A percentile compares a stretch with the other conserved stretches of the same genome.
Conservation (phyloP, 73 alveolate species). For the Paramecium caudatum region DNA sequence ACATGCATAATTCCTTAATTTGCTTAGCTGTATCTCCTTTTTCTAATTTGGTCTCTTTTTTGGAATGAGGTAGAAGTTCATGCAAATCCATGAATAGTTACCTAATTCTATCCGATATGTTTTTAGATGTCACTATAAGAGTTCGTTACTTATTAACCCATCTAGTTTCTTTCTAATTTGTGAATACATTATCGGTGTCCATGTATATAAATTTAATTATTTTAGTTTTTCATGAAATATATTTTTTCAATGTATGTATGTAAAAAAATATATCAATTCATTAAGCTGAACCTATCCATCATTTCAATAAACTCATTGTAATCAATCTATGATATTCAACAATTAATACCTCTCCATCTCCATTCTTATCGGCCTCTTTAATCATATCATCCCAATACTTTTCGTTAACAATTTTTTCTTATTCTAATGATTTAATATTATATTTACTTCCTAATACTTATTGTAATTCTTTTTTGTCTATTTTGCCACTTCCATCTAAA, state of each 20-base stretch:
- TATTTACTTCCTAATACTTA: slow-evolving; percentile 56
- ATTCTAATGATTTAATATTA: background rate
- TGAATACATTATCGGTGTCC: slow-evolving; percentile 74
- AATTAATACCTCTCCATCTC: slow-evolving; percentile 75
- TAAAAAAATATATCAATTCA: slow-evolving; percentile 22
- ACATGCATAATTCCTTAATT: slow-evolving; percentile 91
- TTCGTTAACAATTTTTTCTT: slow-evolving; percentile 45
- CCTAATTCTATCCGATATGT: slow-evolving; percentile 89
- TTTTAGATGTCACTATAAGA: slow-evolving; percentile 92
- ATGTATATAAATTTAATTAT: slow-evolving; percentile 55
- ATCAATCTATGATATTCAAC: slow-evolving; percentile 51
- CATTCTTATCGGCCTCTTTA: slow-evolving; percentile 75
- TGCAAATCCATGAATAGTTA: slow-evolving; percentile 90
- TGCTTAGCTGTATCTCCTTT: slow-evolving; percentile 89
- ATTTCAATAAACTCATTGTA: slow-evolving; percentile 74
- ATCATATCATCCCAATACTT: slow-evolving; percentile 74
- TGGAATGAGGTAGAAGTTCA: slow-evolving; percentile 95
- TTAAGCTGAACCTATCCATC: slow-evolving; percentile 73
- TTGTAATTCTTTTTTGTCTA: slow-evolving; percentile 76
- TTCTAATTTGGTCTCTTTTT: slow-evolving; percentile 97
- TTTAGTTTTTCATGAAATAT: background rate
- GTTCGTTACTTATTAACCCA: slow-evolving; percentile 97
- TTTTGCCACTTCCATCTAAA: slow-evolving; percentile 80
- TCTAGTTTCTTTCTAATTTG: slow-evolving; percentile 79
- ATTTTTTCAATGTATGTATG: slow-evolving; percentile 22